phyloP scores from a whole-genome alignment of 768 basidiomycete species.

The Tubosaeta sp. region DNA sequence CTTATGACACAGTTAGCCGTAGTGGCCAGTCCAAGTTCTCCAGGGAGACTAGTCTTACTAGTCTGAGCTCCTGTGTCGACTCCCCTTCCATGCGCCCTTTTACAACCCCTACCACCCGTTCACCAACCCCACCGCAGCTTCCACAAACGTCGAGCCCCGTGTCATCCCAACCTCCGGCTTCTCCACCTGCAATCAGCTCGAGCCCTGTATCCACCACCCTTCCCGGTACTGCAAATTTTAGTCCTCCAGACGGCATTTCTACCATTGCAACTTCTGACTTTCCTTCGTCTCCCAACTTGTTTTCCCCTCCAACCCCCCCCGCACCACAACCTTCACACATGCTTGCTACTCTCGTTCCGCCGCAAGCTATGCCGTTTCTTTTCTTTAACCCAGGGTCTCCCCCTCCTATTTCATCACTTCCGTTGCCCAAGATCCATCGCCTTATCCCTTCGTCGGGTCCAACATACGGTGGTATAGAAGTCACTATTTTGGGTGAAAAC shows the following conservation, averaged over 20 bases:
- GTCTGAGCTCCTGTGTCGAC: constrained; percentile 44
- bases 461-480: constrained; percentile 89
- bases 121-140: constrained; percentile 28
- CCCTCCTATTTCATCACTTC: constrained; percentile 44
- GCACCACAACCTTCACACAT: constrained; percentile 18
- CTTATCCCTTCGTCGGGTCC: constrained; percentile 83
- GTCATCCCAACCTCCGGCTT: constrained; percentile 4
- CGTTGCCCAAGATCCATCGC: constrained; percentile 74
- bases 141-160: constrained; percentile 16
- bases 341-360: constrained; percentile 20
- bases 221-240: constrained; percentile 12
- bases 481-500: constrained; percentile 89
- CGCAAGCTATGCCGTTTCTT: constrained; percentile 53
- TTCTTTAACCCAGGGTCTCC: constrained; percentile 55
- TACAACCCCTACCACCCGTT: constrained; percentile 30
- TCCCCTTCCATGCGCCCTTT: constrained; percentile 38
- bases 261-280: constrained; percentile 14
- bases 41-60: constrained; percentile 54
- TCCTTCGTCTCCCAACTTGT: constrained; percentile 15
- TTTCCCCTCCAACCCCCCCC: constrained; percentile 14
- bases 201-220: constrained; percentile 4
- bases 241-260: constrained; percentile 12
- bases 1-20: constrained; percentile 49
- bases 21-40: constrained; percentile 41
- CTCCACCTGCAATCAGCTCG: constrained; percentile 1